A percentile compares a stretch with the other conserved stretches of the same genome.
Evolutionary conservation across 1,284 basidiomycete species (phyloP).

Genomic region (Cutaneotrichosporon dermatis): DNA sequence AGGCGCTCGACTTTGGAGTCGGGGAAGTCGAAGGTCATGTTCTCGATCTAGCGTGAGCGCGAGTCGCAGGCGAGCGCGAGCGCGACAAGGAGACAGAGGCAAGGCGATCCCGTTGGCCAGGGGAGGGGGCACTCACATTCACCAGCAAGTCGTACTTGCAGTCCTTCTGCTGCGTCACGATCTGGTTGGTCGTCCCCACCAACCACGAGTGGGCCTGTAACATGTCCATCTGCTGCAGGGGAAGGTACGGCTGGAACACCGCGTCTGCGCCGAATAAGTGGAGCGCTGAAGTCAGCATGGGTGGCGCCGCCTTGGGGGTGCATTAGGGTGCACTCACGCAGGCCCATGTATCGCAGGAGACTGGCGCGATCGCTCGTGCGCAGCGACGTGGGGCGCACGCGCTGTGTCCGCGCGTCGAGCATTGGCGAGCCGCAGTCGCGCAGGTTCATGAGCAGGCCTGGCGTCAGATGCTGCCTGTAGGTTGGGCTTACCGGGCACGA

Average conservation of each 20-base stretch:
- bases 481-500: slow-evolving; percentile 62
- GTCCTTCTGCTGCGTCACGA: slow-evolving; percentile 89
- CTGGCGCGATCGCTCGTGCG: slow-evolving; percentile 86
- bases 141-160: slow-evolving; percentile 77
- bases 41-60: slow-evolving; percentile 63
- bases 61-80: too few species aligned
- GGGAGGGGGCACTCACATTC: slow-evolving; percentile 58
- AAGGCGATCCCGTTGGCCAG: too few species aligned
- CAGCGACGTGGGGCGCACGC: slow-evolving; percentile 68
- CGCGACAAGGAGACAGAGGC: too few species aligned
- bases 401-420: slow-evolving; percentile 60
- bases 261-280: slow-evolving; percentile 77
- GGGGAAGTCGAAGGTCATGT: slow-evolving; percentile 74
- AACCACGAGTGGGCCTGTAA: slow-evolving; percentile 77
- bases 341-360: slow-evolving; percentile 82
- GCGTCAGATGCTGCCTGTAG: neutral
- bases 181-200: slow-evolving; percentile 84
- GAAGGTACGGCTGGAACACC: slow-evolving; percentile 97
- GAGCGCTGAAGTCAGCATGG: slow-evolving; percentile 26
- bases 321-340: slow-evolving; percentile 60
- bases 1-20: slow-evolving; percentile 74
- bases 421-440: slow-evolving; percentile 89
- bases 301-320: too few species aligned
- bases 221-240: slow-evolving; percentile 90
- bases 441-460: slow-evolving; percentile 76